Evolutionary conservation across 495 filamentous ascomycete genomes (phyloP), one percentile per base, ranked within the genome.

Genomic region (Bombardia bombarda): DNA sequence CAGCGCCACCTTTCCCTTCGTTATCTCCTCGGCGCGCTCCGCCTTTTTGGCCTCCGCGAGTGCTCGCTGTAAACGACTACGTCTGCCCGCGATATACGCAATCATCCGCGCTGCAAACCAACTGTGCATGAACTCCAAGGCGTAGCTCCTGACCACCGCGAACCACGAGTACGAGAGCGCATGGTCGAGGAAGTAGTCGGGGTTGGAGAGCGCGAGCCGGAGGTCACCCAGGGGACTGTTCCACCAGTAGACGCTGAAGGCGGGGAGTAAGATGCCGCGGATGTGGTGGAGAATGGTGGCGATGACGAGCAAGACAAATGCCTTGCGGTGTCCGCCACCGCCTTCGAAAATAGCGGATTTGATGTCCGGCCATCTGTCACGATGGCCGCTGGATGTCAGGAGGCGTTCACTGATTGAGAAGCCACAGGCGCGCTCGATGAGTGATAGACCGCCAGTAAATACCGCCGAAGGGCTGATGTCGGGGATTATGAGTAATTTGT

Each of bases 231-330:
- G 41, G 4, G 59, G 59, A 1, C 32, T 25, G 40, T 46, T 32
- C 43, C 50, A 48, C 42, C 45, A 32, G 31, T 47, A 40, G 17
- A 42, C 16, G 7, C 32, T 35, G 0, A 49, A 42, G 42, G 45
- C 47, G 40, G 55, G 55, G 3, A 17, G 3, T 0, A 56, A 26
- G 14, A 42, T 45, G 25, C 33, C 39, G 31, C 57, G 55, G 40
- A 61, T 32, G 46, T 63, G 60, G 37, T 55, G 40, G 8, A 52
- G 7, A 0, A 53, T 12, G 12, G 58, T 42, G 39, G 58, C 58
- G 13, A 38, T 18, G 32, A 35, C 23, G 33, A 53, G 22, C 23
- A 50, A 46, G 1, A 21, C 14, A 6, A 50, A 31, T 6, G 43
- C 40, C 5, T 22, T 7, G 4, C 39, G 38, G 41, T 52, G 47